A percentile compares a stretch with the other conserved stretches of the same genome.
phyloP scores from a whole-genome alignment of 129 eudicot species.

The sunflower (Helianthus annuus) region DNA sequence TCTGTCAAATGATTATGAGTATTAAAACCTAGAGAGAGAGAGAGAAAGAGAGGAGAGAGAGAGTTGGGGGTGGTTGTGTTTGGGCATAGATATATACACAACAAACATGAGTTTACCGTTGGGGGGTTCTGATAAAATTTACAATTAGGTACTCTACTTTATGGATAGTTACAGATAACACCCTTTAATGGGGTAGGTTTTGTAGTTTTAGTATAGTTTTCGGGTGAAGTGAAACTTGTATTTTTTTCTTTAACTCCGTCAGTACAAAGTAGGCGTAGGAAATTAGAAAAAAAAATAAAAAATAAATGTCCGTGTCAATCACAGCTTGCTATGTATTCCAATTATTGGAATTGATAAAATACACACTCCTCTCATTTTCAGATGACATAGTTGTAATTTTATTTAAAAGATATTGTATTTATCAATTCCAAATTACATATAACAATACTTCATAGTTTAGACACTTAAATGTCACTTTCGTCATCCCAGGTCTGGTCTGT shows the following conservation, averaged over 20 bases:
- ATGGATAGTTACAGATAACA: background rate
- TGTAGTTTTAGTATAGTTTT: conserved; percentile 12
- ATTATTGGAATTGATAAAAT: conserved; percentile 22
- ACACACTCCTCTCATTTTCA: conserved; percentile 19
- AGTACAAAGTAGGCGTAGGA: background rate
- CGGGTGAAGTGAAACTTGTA: conserved; percentile 3
- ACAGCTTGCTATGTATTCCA: conserved; percentile 27
- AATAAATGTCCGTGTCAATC: conserved; percentile 10
- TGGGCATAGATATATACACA: conserved; percentile 6
- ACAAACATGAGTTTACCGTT: conserved; percentile 33
- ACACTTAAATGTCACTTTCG: too few species aligned
- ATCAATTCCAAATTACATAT: too few species aligned
- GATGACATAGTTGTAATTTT: background rate
- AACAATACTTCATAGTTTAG: too few species aligned
- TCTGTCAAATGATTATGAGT: conserved; percentile 21
- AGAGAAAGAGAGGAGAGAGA: conserved; percentile 12
- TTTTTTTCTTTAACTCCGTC: conserved; percentile 16
- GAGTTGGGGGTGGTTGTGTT: conserved; percentile 6
- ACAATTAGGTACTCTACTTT: conserved; percentile 1
- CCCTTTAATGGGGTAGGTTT: background rate
- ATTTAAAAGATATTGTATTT: too few species aligned
- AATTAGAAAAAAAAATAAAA: background rate
- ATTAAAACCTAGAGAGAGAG: conserved; percentile 25
- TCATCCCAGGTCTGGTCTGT: too few species aligned
- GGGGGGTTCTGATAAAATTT: conserved; percentile 25